Conservation (phyloP, 73 alveolate genomes). For the Halteria grandinella region DNA sequence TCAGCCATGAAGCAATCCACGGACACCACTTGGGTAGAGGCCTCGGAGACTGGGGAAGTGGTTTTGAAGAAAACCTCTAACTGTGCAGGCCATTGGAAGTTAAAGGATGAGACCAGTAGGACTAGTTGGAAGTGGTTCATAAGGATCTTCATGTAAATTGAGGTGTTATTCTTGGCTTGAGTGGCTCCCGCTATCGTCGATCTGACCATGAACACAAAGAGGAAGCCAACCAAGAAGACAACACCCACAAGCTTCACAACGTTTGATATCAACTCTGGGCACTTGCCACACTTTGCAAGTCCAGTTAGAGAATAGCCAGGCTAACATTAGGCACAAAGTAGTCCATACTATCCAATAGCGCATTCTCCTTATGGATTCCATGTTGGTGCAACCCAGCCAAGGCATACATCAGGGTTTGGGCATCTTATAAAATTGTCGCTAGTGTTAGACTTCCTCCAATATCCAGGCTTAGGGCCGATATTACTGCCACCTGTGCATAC, state of each 20-base stretch:
- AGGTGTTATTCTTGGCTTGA: slow-evolving; percentile 44
- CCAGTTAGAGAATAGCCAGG: slow-evolving; percentile 46
- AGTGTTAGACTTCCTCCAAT: slow-evolving; percentile 67
- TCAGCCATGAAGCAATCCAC: slow-evolving; percentile 68
- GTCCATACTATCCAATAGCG: slow-evolving; percentile 48
- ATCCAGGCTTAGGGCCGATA: slow-evolving; percentile 69
- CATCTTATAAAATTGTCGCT: slow-evolving; percentile 63
- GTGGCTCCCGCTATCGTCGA: slow-evolving; percentile 64
- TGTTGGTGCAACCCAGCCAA: slow-evolving; percentile 42
- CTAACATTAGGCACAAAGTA: slow-evolving; percentile 39
- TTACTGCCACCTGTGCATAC: slow-evolving; percentile 64
- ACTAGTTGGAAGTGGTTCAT: slow-evolving; percentile 69
- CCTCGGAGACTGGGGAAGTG: slow-evolving; percentile 53
- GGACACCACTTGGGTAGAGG: slow-evolving; percentile 50
- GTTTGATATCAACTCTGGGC: slow-evolving; percentile 52
- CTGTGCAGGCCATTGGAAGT: slow-evolving; percentile 63
- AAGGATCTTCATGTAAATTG: slow-evolving; percentile 65
- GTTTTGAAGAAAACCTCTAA: slow-evolving; percentile 28
- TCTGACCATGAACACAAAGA: slow-evolving; percentile 40
- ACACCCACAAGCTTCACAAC: neutral
- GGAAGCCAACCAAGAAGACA: slow-evolving; percentile 15
- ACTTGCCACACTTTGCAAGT: slow-evolving; percentile 42
- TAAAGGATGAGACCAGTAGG: slow-evolving; percentile 53
- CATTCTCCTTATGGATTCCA: slow-evolving; percentile 40
- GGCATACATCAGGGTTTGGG: slow-evolving; percentile 57